A percentile compares a stretch with the other conserved stretches of the same genome.
Conservation (phyloP, 129 eudicot species). For the Scalesia atractyloides region DNA sequence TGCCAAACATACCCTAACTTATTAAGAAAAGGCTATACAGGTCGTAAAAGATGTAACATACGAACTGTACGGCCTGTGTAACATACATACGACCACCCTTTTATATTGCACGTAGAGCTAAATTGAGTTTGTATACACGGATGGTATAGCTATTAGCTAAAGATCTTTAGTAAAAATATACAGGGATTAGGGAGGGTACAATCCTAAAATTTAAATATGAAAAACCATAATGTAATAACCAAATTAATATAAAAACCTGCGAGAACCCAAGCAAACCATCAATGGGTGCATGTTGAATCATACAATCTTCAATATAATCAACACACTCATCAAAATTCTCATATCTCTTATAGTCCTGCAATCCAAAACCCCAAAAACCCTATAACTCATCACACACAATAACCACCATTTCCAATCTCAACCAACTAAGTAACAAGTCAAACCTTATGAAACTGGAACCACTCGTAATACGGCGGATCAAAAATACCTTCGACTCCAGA, state of each 20-base stretch:
- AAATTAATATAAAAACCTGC: constrained; percentile 50
- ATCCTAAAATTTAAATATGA: neutral
- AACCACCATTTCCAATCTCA: neutral
- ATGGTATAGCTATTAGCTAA: no score
- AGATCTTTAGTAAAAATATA: no score
- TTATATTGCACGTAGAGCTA: no score
- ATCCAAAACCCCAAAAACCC: neutral
- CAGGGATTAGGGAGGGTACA: no score
- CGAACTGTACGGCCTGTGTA: no score
- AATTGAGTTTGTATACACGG: no score
- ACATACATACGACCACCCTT: no score
- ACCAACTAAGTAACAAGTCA: neutral
- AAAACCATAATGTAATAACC: neutral
- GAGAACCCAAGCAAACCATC: constrained; percentile 95
- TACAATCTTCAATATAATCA: constrained; percentile 73
- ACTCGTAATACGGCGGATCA: constrained; percentile 96
- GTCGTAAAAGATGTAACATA: no score
- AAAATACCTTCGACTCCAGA: constrained; percentile 90
- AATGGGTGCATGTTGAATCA: constrained; percentile 80
- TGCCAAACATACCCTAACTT: no score
- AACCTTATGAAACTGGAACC: constrained; percentile 88
- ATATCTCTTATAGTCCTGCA: constrained; percentile 73
- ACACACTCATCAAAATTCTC: constrained; percentile 74
- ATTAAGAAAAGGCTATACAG: no score
- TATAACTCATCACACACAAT: neutral